phyloP scores from a whole-genome alignment of 371 early-diverging fungal genomes.

The Entomophthora muscae region DNA sequence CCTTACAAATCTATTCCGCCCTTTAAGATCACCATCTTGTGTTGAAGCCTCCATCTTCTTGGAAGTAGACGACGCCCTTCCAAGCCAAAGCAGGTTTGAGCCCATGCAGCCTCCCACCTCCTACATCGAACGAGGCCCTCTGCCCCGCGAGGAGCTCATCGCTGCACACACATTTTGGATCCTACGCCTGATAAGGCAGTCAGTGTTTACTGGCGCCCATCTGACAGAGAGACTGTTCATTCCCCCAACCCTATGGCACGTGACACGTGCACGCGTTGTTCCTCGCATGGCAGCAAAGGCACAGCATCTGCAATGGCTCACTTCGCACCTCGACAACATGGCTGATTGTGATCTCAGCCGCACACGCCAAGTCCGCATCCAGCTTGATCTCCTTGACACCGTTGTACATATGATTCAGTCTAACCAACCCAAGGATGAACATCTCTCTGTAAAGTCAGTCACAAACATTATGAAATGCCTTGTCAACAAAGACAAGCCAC shows the following conservation, averaged over 20 bases:
- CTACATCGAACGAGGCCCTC: not conserved
- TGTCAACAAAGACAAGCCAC: not conserved
- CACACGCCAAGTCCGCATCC: not conserved
- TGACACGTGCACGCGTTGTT: not conserved
- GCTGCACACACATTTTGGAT: not conserved
- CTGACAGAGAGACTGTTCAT: not conserved
- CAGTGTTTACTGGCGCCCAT: not conserved
- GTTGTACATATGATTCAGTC: not conserved
- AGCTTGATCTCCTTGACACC: not conserved
- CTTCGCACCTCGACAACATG: not conserved
- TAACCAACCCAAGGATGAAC: not conserved
- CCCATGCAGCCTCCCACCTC: not conserved
- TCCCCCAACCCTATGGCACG: not conserved
- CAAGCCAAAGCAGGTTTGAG: not conserved
- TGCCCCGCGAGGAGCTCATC: not conserved
- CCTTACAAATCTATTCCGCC: not conserved
- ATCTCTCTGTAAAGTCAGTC: not conserved
- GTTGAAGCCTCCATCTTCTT: not conserved
- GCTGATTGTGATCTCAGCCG: not conserved
- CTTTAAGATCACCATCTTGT: not conserved
- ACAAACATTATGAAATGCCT: not conserved
- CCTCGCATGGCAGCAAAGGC: not conserved
- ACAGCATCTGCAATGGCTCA: not conserved
- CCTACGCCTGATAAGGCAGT: not conserved
- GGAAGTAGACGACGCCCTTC: not conserved